Evolutionary conservation across 2,329 filamentous ascomycete genomes (phyloP).

Genomic region (Penicillium carneum): DNA sequence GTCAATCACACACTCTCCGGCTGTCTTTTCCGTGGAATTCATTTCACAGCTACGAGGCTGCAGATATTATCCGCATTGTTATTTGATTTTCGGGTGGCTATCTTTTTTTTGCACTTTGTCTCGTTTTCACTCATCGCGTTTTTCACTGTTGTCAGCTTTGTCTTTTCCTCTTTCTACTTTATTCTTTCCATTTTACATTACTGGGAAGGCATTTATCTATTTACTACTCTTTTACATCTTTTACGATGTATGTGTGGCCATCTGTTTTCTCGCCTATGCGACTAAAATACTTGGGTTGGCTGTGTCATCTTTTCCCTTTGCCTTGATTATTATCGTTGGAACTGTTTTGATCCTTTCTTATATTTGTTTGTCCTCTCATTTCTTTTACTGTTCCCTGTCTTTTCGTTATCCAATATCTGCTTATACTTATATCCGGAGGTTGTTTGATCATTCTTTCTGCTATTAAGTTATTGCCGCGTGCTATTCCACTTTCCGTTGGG

Average conservation of each 20-base stretch:
- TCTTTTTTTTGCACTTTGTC: slow-evolving; percentile 28
- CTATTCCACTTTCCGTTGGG: slow-evolving; percentile 13
- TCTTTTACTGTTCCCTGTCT: slow-evolving; percentile 24
- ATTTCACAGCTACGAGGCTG: slow-evolving; percentile 6
- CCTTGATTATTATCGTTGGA: slow-evolving; percentile 3
- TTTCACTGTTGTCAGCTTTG: slow-evolving; percentile 11
- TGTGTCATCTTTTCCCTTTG: slow-evolving; percentile 31
- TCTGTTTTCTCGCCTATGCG: slow-evolving; percentile 22
- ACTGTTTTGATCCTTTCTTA: slow-evolving; percentile 3
- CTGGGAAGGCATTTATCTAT: slow-evolving; percentile 33
- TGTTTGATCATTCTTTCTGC: slow-evolving; percentile 49
- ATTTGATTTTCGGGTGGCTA: slow-evolving; percentile 40
- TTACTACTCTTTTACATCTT: slow-evolving; percentile 16
- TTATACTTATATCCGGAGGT: slow-evolving; percentile 43
- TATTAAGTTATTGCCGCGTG: slow-evolving; percentile 17
- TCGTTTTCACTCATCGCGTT: slow-evolving; percentile 20
- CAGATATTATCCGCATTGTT: slow-evolving; percentile 19
- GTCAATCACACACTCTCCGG: background rate
- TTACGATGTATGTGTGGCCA: slow-evolving; percentile 16
- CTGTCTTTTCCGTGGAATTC: slow-evolving; percentile 10
- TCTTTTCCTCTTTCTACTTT: background rate
- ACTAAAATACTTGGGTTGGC: slow-evolving; percentile 32
- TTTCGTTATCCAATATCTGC: slow-evolving; percentile 28
- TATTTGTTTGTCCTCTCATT: slow-evolving; percentile 9
- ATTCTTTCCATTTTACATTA: slow-evolving; percentile 26